A percentile compares a stretch with the other conserved stretches of the same genome.
These are phyloP conservation scores for Dichotomopilus funicola DNA, from an alignment of 2,329 filamentous ascomycete genomes.

Conservation along the genomic window DNA sequence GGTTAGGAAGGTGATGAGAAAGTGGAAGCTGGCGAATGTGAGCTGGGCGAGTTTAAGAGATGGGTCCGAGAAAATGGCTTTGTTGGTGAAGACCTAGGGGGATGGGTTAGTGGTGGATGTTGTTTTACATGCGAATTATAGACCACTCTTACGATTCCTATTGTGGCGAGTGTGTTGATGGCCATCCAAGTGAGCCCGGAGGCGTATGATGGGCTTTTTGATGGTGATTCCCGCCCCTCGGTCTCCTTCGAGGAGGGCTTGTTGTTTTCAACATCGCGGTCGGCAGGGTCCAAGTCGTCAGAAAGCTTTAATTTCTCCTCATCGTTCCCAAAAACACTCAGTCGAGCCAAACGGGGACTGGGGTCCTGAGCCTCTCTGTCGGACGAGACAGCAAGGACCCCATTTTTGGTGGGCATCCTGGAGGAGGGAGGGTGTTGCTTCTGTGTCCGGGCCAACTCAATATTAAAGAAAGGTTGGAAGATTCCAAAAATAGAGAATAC, in stretches of 20 bases:
- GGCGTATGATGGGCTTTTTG: constrained; percentile 29
- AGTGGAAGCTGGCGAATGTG: constrained; percentile 63
- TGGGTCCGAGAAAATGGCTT: constrained; percentile 60
- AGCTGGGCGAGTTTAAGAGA: constrained; percentile 56
- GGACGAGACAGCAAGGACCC: background rate
- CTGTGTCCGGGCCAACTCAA: too few relatives aligned
- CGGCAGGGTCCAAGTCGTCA: constrained; percentile 32
- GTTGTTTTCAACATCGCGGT: constrained; percentile 34
- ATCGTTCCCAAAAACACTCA: constrained; percentile 24
- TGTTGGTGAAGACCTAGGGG: constrained; percentile 60
- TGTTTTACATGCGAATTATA: too few relatives aligned
- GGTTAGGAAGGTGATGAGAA: constrained; percentile 57
- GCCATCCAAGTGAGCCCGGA: constrained; percentile 49
- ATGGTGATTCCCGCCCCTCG: constrained; percentile 25
- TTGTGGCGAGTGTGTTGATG: constrained; percentile 56
- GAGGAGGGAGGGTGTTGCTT: too few relatives aligned
- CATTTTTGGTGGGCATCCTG: background rate
- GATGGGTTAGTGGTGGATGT: constrained; percentile 11
- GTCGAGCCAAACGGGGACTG: background rate
- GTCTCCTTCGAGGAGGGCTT: constrained; percentile 34
- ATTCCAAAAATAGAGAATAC: too few relatives aligned
- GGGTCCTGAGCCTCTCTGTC: background rate
- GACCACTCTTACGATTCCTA: constrained; percentile 49
- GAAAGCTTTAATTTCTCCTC: constrained; percentile 27
- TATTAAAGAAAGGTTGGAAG: too few relatives aligned